Evolutionary conservation across 225 moss, liverwort and hornwort genomes (phyloP), one percentile per base, ranked within the genome.

Genomic region (Thuidium tamariscinum): DNA sequence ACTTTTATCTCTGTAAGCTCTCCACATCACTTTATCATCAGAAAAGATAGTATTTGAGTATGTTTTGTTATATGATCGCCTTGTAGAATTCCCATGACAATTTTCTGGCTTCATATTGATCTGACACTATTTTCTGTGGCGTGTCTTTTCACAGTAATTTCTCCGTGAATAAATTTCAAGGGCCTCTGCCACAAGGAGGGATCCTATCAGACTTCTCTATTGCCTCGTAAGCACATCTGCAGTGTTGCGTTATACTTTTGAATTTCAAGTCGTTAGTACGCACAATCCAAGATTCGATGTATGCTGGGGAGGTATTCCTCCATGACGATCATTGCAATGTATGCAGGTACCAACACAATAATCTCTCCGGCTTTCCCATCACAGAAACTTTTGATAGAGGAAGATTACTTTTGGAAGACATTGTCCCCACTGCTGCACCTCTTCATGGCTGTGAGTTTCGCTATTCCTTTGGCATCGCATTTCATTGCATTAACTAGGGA

Each of bases 121-220:
- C 56, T 89, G 78, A 82, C 29, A 56, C 39, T 39, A 60, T 61
- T 87, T 84, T 54, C 44, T 61, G 52, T 79, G 82, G 52, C 65
- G 5, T 75, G 26, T 76, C 44, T 81, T 89, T 59, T 84, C 73
- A 77, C 87, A 93, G 92, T 36, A 93, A 92, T 86, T 70, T 93
- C 34, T 92, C 93, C 61, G 52, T 86, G 71, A 92, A 92, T 61
- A 77, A 82, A 52, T 82, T 92, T 72, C 77, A 83, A 82, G 93
- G 93, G n/a, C 73, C 83, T 76, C 78, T 93, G 78, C 93, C 93
- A 37, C 89, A 88, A 88, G 90, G 91, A 82, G 91, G 88, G 85
- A 75, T 90, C 82, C 79, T 93, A 57, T 90, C 91, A 75, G 86
- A 90, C 79, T 92, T 93, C 83, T 87, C 91, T 52, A 70, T 39